Evolutionary conservation across 768 basidiomycete genomes (phyloP), one percentile per base, ranked within the genome.

Genomic region (Boletus tylopilopsis): DNA sequence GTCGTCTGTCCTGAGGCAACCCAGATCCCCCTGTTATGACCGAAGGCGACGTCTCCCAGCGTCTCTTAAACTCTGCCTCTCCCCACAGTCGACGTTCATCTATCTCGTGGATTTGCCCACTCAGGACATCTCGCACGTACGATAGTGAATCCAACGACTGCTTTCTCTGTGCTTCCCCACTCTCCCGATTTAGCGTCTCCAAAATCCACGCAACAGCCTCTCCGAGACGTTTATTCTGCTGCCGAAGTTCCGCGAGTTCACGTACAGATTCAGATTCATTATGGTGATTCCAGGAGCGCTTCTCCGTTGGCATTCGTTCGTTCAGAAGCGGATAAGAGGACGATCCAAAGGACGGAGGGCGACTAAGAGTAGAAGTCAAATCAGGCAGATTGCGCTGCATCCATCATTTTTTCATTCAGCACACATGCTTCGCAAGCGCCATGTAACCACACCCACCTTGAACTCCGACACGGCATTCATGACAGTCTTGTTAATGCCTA

Each of bases 351-450:
- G 71, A 55, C 6, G 74, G 75, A 6, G 85, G 71, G 19, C 81
- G 81, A 30, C 79, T 76, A 12, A 93, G 73, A 12, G 83, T 81
- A 9, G 79, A 77, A 11, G 85, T 74, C n/a, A 94, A 61, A 56
- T 95, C 93, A 2, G 93, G 91, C 12, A 95, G 79, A 64, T 91
- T 94, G 47, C 82, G 84, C 90, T 92, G 53, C 47, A 33, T 48
- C 12, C 42, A 54, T n/a, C n/a, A n/a, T n/a, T n/a, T n/a, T n/a
- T n/a, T n/a, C 45, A 22, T 55, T 54, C 42, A 56, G 57, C 38
- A 35, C 32, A 27, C 29, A 25, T 43, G 23, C 25, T 9, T 34
- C 24, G 2, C 9, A 33, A 32, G 6, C 11, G 19, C 27, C 45
- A 29, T 40, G 30, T 3, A n/a, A 36, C 60, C 78, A 59, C 57